phyloP scores from a whole-genome alignment of 306 rosid genomes.

The Acacia melanoxylon region DNA sequence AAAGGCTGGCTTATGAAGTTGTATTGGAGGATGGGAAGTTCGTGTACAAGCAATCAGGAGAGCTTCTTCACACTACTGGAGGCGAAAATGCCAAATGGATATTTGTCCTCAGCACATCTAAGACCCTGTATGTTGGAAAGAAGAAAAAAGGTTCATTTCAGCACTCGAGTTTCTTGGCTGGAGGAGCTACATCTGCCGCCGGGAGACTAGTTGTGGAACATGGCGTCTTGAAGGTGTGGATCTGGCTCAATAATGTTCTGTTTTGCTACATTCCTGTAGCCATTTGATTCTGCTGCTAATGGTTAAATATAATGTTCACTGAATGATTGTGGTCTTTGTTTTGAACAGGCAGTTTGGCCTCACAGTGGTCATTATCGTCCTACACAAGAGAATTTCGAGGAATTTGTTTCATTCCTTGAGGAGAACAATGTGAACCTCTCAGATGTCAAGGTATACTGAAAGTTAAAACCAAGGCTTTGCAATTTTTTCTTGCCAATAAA shows the following conservation, averaged over 20 bases:
- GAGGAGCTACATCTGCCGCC: conserved; percentile 98
- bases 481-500: not conserved
- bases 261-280: conserved; percentile 11
- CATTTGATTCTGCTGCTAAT: not conserved
- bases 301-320: conserved; percentile 11
- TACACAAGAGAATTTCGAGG: conserved; percentile 82
- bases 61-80: conserved; percentile 61
- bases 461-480: conserved; percentile 4
- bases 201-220: conserved; percentile 86
- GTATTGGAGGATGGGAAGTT: conserved; percentile 75
- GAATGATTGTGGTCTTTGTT: conserved; percentile 34
- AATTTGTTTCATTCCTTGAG: conserved; percentile 75
- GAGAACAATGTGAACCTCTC: conserved; percentile 81
- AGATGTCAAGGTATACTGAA: conserved; percentile 84
- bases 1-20: conserved; percentile 90
- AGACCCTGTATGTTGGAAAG: conserved; percentile 79
- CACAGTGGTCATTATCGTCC: conserved; percentile 98
- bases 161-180: conserved; percentile 99
- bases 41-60: conserved; percentile 72
- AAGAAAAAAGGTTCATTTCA: conserved; percentile 93
- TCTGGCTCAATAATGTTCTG: not conserved
- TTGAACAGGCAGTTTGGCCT: conserved; percentile 95
- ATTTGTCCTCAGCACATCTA: conserved; percentile 93
- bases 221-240: conserved; percentile 81
- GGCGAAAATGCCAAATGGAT: conserved; percentile 79